Percentiles rank a stretch among this genome's conserved stretches.
phyloP scores from a whole-genome alignment of 768 basidiomycete species.

The Suillus discolor region DNA sequence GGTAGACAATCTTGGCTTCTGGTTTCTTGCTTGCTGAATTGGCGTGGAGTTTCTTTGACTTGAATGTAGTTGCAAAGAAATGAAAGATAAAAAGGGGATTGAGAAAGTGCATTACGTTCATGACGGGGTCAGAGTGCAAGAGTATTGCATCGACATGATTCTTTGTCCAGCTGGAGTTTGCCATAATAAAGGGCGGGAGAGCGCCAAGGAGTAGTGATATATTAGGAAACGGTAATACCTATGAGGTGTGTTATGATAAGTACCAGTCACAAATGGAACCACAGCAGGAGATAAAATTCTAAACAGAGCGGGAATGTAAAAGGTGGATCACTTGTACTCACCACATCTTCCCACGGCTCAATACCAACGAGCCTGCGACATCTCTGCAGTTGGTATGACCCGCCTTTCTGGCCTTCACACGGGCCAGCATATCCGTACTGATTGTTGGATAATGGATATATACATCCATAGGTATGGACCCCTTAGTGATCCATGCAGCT shows the following conservation, averaged over 20 bases:
- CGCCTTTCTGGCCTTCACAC: constrained; percentile 65
- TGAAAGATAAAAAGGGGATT: constrained; percentile 44
- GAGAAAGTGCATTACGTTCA: constrained; percentile 47
- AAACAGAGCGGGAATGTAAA: background rate
- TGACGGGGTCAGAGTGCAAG: constrained; percentile 48
- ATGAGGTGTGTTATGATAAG: constrained; percentile 6
- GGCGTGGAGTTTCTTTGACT: constrained; percentile 34
- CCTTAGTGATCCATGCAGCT: constrained; percentile 55
- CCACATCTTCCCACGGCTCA: constrained; percentile 67
- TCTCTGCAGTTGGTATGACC: constrained; percentile 61
- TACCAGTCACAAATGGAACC: background rate
- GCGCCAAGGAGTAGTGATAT: constrained; percentile 74
- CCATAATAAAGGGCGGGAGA: constrained; percentile 80
- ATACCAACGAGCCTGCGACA: constrained; percentile 53
- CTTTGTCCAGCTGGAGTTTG: constrained; percentile 95
- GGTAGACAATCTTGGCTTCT: constrained; percentile 71
- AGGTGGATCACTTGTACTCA: constrained; percentile 33
- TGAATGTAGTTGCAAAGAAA: constrained; percentile 22
- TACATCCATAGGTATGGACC: constrained; percentile 74
- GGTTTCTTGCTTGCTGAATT: constrained; percentile 91
- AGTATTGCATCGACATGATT: constrained; percentile 80
- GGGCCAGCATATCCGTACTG: constrained; percentile 88
- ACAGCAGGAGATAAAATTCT: background rate
- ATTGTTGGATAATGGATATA: constrained; percentile 98
- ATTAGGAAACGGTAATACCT: constrained; percentile 93